A percentile compares a stretch with the other conserved stretches of the same genome.
phyloP scores from a whole-genome alignment of 352 stramenopile genomes.

The Phytophthora capsici region DNA sequence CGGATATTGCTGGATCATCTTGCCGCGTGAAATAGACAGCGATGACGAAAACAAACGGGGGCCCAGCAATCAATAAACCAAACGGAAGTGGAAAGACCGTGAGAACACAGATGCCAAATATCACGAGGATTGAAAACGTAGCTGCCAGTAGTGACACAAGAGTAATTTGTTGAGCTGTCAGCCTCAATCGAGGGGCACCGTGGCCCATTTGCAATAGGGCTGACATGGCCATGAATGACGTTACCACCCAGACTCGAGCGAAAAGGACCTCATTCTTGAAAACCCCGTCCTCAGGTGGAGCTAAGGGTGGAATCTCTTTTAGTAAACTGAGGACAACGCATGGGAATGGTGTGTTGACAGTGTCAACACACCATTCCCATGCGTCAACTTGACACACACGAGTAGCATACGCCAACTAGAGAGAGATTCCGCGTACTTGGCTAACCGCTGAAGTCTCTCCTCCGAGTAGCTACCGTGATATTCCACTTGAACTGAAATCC shows the following conservation, averaged over 20 bases:
- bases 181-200: conserved; percentile 13
- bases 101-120: conserved; percentile 10
- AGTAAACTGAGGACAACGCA: too few relatives aligned
- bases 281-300: conserved; percentile 24
- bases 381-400: conserved; percentile 30
- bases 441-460: too few relatives aligned
- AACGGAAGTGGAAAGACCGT: too few relatives aligned
- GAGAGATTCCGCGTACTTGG: not conserved
- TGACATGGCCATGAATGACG: conserved; percentile 18
- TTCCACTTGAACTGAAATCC: conserved; percentile 33
- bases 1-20: conserved; percentile 7
- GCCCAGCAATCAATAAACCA: conserved; percentile 31
- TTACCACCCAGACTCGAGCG: conserved; percentile 15
- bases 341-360: conserved; percentile 44
- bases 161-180: conserved; percentile 10
- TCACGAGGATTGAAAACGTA: conserved; percentile 16
- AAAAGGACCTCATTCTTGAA: conserved; percentile 47
- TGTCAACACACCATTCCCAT: too few relatives aligned
- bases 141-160: conserved; percentile 13
- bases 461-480: conserved; percentile 32
- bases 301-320: conserved; percentile 38
- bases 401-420: not conserved
- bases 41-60: conserved; percentile 13
- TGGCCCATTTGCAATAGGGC: too few relatives aligned
- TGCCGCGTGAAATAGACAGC: conserved; percentile 15